phyloP scores from a whole-genome alignment of 2,329 filamentous ascomycete species.

The Juglanconis sp. region DNA sequence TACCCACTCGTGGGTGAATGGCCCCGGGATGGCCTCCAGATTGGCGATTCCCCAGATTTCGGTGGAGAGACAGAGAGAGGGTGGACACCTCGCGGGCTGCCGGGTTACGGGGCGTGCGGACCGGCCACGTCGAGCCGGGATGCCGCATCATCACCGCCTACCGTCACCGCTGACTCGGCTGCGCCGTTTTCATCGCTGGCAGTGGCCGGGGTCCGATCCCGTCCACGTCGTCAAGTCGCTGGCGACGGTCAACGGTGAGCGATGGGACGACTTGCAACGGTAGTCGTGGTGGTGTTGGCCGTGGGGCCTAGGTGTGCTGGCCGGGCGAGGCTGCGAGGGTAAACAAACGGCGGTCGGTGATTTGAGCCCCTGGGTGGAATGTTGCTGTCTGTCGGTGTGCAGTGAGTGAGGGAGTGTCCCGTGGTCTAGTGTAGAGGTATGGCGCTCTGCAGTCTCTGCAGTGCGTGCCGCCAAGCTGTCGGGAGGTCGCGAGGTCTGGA shows the following conservation, averaged over 20 bases:
- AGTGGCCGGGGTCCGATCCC: background rate
- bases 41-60: background rate
- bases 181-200: background rate
- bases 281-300: background rate
- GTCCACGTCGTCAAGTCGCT: conserved; percentile 1
- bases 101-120: background rate
- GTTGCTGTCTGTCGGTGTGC: background rate
- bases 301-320: background rate
- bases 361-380: background rate
- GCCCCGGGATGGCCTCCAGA: background rate
- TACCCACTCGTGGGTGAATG: background rate
- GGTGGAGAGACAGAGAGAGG: background rate
- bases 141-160: background rate
- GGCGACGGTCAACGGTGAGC: background rate
- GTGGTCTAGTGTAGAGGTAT: background rate
- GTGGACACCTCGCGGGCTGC: background rate
- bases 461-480: background rate
- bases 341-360: background rate
- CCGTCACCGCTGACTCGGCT: conserved; percentile 8
- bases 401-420: background rate
- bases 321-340: background rate
- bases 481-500: background rate
- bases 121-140: background rate
- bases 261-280: background rate
- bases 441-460: background rate